Conservation (phyloP, 2,329 filamentous ascomycete genomes). For the Cladophialophora exuberans region DNA sequence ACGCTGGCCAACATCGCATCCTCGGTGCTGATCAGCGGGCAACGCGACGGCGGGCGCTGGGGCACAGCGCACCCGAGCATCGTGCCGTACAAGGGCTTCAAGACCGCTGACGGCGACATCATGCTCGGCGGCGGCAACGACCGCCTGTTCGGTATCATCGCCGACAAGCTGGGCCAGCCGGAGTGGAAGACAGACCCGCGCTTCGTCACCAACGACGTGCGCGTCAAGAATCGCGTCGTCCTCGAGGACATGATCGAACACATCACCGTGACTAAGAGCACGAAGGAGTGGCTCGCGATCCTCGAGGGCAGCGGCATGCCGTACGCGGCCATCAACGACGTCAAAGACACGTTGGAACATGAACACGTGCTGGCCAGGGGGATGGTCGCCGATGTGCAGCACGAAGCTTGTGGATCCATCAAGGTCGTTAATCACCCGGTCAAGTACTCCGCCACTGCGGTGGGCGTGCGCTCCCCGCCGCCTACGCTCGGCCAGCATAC, state of each 20-base stretch:
- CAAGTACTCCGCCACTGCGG: constrained; percentile 84
- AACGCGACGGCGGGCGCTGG: constrained; percentile 88
- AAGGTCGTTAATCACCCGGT: constrained; percentile 93
- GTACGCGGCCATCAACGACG: constrained; percentile 92
- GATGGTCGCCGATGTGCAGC: constrained; percentile 89
- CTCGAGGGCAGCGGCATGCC: constrained; percentile 93
- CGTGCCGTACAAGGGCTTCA: constrained; percentile 88
- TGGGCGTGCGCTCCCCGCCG: constrained; percentile 74
- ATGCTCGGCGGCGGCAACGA: constrained; percentile 68
- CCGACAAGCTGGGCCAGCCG: constrained; percentile 58
- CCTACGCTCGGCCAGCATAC: constrained; percentile 89
- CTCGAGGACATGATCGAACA: constrained; percentile 80
- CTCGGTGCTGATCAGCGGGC: constrained; percentile 82
- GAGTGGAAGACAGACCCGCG: constrained; percentile 62
- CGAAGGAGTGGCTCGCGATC: constrained; percentile 81
- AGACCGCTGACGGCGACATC: constrained; percentile 65
- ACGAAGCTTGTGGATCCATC: constrained; percentile 79
- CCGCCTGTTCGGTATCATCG: constrained; percentile 62
- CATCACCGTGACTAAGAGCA: constrained; percentile 75
- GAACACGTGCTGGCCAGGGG: constrained; percentile 77
- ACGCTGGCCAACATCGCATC: constrained; percentile 95
- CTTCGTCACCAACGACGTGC: constrained; percentile 62
- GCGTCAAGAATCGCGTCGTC: constrained; percentile 69
- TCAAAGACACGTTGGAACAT: constrained; percentile 81
- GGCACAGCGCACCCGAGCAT: constrained; percentile 98